Evolutionary conservation across 176 grass and related monocot genomes (phyloP).

Genomic region (Triticum urartu): DNA sequence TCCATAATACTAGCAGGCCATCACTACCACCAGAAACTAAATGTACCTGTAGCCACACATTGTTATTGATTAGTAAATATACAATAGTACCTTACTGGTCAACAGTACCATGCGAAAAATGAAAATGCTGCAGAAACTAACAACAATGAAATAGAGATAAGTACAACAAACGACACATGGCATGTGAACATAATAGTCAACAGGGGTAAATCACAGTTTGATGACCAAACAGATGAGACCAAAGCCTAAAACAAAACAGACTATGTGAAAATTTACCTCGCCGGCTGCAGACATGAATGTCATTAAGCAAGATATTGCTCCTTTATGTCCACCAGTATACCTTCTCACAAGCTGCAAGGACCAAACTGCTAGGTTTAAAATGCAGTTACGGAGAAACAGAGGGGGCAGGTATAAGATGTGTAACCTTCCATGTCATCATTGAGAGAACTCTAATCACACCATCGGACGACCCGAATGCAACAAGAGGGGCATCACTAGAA

Average conservation of each 20-base stretch:
- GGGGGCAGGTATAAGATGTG: not conserved
- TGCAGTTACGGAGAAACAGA: conserved; percentile 30
- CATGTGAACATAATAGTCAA: conserved; percentile 18
- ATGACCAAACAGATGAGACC: conserved; percentile 9
- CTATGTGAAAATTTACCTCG: conserved; percentile 57
- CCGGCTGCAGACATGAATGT: conserved; percentile 87
- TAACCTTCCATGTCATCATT: conserved; percentile 99
- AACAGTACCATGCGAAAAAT: conserved; percentile 9
- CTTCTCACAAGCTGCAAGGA: conserved; percentile 83
- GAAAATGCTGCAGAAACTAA: conserved; percentile 16
- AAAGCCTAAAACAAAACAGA: conserved; percentile 14
- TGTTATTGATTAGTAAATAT: conserved; percentile 22
- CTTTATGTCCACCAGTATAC: conserved; percentile 99
- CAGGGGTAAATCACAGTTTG: not conserved
- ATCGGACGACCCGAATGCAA: conserved; percentile 95
- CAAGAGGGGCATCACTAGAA: conserved; percentile 88
- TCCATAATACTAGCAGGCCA: conserved; percentile 96
- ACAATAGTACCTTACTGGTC: not conserved
- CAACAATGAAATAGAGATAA: conserved; percentile 20
- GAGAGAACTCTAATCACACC: conserved; percentile 98
- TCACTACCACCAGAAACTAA: conserved; percentile 96
- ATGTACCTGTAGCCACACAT: conserved; percentile 64
- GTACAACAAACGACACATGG: conserved; percentile 5
- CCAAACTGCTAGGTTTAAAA: conserved; percentile 29
- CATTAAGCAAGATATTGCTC: conserved; percentile 93